Conservation (phyloP, 306 rosid genomes). For the Cajanus cajan region DNA sequence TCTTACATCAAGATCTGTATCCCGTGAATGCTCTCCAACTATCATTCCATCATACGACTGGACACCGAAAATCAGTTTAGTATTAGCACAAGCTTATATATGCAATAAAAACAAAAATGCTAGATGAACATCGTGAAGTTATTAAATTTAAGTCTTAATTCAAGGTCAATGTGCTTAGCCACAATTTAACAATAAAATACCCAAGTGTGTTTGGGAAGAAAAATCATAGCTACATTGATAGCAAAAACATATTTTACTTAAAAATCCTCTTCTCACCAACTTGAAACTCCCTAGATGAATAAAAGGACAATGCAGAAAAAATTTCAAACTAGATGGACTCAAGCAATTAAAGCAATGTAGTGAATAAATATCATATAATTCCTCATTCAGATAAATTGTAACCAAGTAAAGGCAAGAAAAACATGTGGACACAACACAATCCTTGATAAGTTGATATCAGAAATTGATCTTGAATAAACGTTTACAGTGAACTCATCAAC, state of each 20-base stretch:
- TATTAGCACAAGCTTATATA: background rate
- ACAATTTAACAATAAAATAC: background rate
- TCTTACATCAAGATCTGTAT: conserved; percentile 83
- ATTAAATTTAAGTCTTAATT: background rate
- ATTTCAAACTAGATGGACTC: background rate
- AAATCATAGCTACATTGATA: conserved; percentile 14
- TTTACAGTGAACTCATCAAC: background rate
- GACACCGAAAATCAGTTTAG: conserved; percentile 19
- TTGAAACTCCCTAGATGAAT: background rate
- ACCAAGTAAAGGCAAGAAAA: background rate
- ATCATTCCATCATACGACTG: conserved; percentile 99
- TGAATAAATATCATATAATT: background rate
- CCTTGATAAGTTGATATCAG: background rate
- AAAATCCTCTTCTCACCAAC: background rate
- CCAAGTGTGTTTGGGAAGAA: background rate
- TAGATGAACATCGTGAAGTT: conserved; percentile 12
- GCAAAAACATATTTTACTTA: background rate
- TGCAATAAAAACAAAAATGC: conserved; percentile 15
- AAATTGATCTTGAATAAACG: background rate
- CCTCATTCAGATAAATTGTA: conserved; percentile 11
- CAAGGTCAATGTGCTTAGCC: background rate
- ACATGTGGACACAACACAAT: background rate
- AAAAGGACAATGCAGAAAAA: background rate
- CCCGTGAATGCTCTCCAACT: conserved; percentile 92
- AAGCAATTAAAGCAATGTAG: background rate